Evolutionary conservation across 306 rosid species (phyloP).

Genomic region (Vachellia pachyceras): DNA sequence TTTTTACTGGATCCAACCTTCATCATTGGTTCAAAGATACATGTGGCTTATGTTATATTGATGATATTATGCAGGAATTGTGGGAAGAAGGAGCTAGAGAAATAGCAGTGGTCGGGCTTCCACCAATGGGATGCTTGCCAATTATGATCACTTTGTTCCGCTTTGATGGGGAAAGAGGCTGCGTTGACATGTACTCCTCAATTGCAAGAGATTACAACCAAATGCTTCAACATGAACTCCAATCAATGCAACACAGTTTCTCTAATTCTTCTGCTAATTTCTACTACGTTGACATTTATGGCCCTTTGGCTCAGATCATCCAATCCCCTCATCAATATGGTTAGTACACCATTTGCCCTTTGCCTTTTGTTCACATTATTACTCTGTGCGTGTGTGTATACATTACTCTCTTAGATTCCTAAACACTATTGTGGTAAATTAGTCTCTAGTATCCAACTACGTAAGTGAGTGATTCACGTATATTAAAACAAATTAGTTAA

Average conservation of each 20-base stretch:
- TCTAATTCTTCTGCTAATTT: constrained; percentile 37
- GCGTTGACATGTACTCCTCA: constrained; percentile 55
- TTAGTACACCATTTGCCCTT: constrained; percentile 18
- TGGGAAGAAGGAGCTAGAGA: constrained; percentile 67
- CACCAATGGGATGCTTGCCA: constrained; percentile 84
- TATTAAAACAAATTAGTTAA: too few species aligned
- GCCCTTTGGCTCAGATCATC: constrained; percentile 57
- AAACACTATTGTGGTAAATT: neutral
- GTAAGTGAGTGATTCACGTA: too few species aligned
- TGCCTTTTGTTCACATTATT: neutral
- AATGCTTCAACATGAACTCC: constrained; percentile 58
- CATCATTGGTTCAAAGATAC: too few species aligned
- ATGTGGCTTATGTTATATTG: neutral
- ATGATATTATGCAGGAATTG: constrained; percentile 46
- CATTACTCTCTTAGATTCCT: neutral
- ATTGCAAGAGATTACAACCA: constrained; percentile 56
- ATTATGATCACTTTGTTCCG: constrained; percentile 47
- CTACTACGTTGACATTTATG: constrained; percentile 61
- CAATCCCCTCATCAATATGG: constrained; percentile 45
- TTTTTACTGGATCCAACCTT: too few species aligned
- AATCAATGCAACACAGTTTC: constrained; percentile 37
- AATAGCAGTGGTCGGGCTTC: constrained; percentile 61
- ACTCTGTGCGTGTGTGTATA: too few species aligned
- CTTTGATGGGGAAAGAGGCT: constrained; percentile 40
- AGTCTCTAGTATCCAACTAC: neutral